Base-by-base conservation (phyloP, 495 filamentous ascomycete species). In the Aspergillus cavernicola region DNA sequence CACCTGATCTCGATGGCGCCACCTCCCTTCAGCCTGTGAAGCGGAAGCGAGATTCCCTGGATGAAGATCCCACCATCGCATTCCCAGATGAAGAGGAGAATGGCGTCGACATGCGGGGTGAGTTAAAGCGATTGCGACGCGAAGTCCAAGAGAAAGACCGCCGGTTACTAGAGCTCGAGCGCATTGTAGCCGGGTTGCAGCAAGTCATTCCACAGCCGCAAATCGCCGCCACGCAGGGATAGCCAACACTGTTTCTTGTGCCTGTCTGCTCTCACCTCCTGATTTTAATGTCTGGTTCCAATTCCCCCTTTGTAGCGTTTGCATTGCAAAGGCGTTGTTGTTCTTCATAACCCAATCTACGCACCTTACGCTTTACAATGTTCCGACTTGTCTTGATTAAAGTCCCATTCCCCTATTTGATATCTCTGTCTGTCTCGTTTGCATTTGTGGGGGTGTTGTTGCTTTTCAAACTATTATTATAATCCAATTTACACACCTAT, bases 71-170 rank as follows among this genome's bases (percentile, higher is more conserved):
- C 10, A 26, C 60, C 7, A 33, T 59, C 47, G 58, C 67, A 6
- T 48, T 70, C 20, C 55, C 63, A 6, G 66, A 69, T n/a, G 63
- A 67, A 4, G 66, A 72, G 35, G 73, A 71, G 41, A 70, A 73
- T 11, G 73, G 68, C 24, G 65, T 65, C 8, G 79, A 83, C 56
- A 57, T 84, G 16, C 77, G 79, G 16, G 67, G 69, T n/a, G 82
- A 85, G 50, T 61, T 84, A 7, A 83, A 83, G 56, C 67, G 77
- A 45, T 67, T 87, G 38, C 71, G 74, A 41, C 66, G 63, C 24
- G 82, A 86, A 61, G 78, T 80, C 23, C 67, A 80, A 53, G 74
- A 80, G 57, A 77, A 77, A 49, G 74, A 77, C 41, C 71, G 68
- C 7, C 71, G 74, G 8, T 59, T 77, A 32, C 65, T 72, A 44